Conservation (phyloP, 345 rosid genomes). For the Hibiscus tridactylites region DNA sequence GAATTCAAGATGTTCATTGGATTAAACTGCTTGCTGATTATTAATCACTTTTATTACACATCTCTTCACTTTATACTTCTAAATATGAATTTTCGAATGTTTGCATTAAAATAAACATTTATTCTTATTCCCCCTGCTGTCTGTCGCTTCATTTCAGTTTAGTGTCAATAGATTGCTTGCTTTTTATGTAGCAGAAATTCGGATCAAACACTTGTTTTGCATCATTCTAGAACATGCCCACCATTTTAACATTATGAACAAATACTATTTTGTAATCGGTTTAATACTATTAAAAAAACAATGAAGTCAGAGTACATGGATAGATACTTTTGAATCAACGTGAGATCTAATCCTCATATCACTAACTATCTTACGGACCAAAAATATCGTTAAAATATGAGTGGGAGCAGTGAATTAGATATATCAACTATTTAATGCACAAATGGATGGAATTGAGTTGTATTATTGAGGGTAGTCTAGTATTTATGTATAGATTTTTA, state of each 20-base stretch:
- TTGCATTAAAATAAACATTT: background rate
- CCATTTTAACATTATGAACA: background rate
- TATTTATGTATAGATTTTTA: background rate
- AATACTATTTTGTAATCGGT: too few relatives aligned
- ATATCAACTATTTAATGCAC: background rate
- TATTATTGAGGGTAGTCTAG: background rate
- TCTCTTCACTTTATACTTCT: background rate
- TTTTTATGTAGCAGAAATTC: background rate
- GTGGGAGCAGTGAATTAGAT: background rate
- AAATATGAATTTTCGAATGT: background rate
- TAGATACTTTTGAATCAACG: background rate
- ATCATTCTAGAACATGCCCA: background rate
- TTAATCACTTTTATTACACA: background rate
- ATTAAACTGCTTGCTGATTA: background rate
- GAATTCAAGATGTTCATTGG: background rate
- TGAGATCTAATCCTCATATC: background rate
- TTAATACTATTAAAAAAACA: background rate
- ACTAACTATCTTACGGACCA: background rate
- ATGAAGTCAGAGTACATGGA: background rate
- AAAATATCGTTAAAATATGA: background rate
- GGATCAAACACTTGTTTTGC: background rate
- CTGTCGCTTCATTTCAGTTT: slow-evolving; percentile 3
- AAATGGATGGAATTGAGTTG: background rate
- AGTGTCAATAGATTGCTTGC: background rate
- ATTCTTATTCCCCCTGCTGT: slow-evolving; percentile 6